phyloP scores from a whole-genome alignment of 2,329 filamentous ascomycete genomes.

The Xylaria sp. region DNA sequence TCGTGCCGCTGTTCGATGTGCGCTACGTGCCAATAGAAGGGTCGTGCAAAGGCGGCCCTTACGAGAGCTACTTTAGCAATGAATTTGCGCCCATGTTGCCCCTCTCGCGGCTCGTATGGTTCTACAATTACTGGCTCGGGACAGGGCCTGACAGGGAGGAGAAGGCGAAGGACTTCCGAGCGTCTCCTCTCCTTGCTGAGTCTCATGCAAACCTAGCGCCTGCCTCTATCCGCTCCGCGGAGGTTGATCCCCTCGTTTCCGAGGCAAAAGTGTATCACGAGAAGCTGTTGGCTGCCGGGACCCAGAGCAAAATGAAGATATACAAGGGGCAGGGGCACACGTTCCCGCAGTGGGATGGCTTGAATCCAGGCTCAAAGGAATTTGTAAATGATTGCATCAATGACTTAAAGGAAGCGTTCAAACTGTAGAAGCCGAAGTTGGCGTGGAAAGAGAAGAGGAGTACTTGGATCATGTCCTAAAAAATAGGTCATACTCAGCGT shows the following conservation, averaged over 20 bases:
- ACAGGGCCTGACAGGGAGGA: conserved; percentile 45
- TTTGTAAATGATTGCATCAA: conserved; percentile 50
- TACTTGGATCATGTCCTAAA: neutral
- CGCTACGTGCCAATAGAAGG: conserved; percentile 50
- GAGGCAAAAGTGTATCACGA: conserved; percentile 51
- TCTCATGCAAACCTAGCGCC: conserved; percentile 50
- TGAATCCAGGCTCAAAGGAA: conserved; percentile 48
- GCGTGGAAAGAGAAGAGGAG: neutral
- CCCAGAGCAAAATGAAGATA: conserved; percentile 49
- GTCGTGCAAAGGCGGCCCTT: conserved; percentile 44
- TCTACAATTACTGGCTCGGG: conserved; percentile 53
- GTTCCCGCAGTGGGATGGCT: conserved; percentile 51
- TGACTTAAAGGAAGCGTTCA: conserved; percentile 45
- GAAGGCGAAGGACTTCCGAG: conserved; percentile 47
- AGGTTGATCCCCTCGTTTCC: conserved; percentile 50
- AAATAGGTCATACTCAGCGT: neutral
- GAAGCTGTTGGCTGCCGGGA: conserved; percentile 47
- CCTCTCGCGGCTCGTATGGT: conserved; percentile 50
- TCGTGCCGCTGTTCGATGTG: conserved; percentile 51
- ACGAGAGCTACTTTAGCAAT: conserved; percentile 48
- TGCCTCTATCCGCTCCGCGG: conserved; percentile 50
- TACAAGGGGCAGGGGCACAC: conserved; percentile 52
- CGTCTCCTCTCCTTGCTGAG: conserved; percentile 50
- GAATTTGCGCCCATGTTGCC: conserved; percentile 52
- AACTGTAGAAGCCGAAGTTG: conserved; percentile 3